These are phyloP conservation scores for Chaetomiaceae sp. DNA, from an alignment of 2,329 filamentous ascomycete species.

Conservation along the genomic window DNA sequence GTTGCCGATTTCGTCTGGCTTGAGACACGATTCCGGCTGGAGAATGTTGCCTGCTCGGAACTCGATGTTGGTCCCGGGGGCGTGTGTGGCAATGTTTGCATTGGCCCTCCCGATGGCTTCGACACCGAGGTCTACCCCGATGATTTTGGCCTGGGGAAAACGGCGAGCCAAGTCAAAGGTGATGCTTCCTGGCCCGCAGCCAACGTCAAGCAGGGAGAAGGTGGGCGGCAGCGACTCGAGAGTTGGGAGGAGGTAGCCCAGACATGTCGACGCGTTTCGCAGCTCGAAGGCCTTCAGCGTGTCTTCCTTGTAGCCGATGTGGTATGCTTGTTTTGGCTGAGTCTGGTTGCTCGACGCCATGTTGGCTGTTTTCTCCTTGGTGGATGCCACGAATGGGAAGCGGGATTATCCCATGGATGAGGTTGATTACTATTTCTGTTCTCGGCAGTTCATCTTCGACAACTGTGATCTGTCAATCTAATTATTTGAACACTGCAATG, in stretches of 20 bases:
- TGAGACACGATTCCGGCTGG: slow-evolving; percentile 4
- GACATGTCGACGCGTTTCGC: slow-evolving; percentile 10
- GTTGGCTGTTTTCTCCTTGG: not conserved
- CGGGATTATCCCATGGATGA: no score
- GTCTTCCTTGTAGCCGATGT: slow-evolving; percentile 16
- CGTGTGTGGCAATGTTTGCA: slow-evolving; percentile 5
- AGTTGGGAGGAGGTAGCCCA: slow-evolving; percentile 10
- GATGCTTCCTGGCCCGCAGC: slow-evolving; percentile 13
- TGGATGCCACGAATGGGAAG: no score
- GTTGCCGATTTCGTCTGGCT: not conserved
- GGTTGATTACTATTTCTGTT: no score
- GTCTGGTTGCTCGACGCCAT: not conserved
- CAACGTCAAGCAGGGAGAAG: slow-evolving; percentile 9
- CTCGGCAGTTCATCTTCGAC: no score
- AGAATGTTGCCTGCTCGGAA: slow-evolving; percentile 12
- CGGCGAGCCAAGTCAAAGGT: slow-evolving; percentile 12
- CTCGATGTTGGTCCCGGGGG: slow-evolving; percentile 4
- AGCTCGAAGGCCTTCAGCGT: slow-evolving; percentile 14
- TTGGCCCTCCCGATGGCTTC: slow-evolving; percentile 7
- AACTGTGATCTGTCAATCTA: no score
- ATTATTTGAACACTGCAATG: no score
- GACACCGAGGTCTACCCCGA: slow-evolving; percentile 4
- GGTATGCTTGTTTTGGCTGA: slow-evolving; percentile 1
- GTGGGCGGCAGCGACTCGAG: slow-evolving; percentile 8
- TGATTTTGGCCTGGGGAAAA: slow-evolving; percentile 11